A percentile compares a stretch with the other conserved stretches of the same genome.
These are phyloP conservation scores for Alternaria brassicicola DNA, from an alignment of 2,329 filamentous ascomycete species.

Conservation along the genomic window DNA sequence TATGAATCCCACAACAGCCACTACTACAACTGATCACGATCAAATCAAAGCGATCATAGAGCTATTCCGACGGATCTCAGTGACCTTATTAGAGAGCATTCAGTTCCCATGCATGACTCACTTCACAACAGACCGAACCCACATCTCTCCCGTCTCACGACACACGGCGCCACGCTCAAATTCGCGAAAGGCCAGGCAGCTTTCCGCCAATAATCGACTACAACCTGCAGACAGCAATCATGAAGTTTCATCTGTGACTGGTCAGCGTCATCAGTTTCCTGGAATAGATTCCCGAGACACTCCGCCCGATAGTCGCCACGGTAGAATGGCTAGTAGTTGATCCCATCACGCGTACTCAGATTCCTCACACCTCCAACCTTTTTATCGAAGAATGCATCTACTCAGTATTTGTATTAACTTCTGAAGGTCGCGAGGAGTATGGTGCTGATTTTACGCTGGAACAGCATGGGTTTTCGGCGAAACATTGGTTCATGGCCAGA, in stretches of 20 bases:
- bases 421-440: background rate
- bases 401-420: slow-evolving; percentile 2
- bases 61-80: background rate
- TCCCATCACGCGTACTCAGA: background rate
- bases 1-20: background rate
- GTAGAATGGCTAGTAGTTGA: background rate
- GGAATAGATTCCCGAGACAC: background rate
- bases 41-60: background rate
- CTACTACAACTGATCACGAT: background rate
- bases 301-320: background rate
- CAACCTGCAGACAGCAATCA: background rate
- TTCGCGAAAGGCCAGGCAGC: background rate
- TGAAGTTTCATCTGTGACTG: background rate
- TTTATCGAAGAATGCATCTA: background rate
- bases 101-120: background rate
- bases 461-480: slow-evolving; percentile 1
- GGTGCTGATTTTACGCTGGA: slow-evolving; percentile 8
- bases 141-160: no score
- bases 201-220: background rate
- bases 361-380: background rate
- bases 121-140: background rate
- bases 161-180: no score
- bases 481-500: background rate
- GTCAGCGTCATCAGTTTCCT: background rate
- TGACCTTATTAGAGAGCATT: background rate